Evolutionary conservation across 1,139 yeast species (phyloP).

Genomic region (Lodderomyces beijingensis): DNA sequence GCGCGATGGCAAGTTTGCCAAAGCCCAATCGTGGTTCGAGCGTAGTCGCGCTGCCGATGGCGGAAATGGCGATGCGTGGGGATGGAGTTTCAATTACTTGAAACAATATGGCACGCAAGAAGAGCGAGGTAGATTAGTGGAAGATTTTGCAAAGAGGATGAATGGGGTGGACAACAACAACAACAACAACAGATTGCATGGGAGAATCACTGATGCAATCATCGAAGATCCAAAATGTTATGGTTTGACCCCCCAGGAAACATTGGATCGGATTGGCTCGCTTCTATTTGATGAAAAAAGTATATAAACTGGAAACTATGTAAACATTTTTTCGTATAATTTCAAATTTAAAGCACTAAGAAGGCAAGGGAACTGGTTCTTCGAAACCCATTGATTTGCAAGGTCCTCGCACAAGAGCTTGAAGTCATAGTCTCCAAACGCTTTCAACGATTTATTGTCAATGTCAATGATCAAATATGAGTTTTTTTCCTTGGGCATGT

Average conservation of each 20-base stretch:
- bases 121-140: conserved; percentile 17
- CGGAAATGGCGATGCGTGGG: conserved; percentile 74
- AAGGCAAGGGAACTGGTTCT: conserved; percentile 74
- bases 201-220: too few species aligned
- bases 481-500: conserved; percentile 19
- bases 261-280: too few species aligned
- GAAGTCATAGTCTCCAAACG: conserved; percentile 42
- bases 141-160: background rate
- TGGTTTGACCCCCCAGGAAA: too few species aligned
- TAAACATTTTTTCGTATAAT: conserved; percentile 55
- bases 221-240: too few species aligned
- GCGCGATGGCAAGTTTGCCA: conserved; percentile 58
- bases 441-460: conserved; percentile 34
- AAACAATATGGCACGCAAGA: conserved; percentile 20
- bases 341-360: conserved; percentile 71
- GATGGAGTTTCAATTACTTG: conserved; percentile 52
- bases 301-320: too few species aligned
- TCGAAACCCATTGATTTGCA: conserved; percentile 62
- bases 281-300: too few species aligned
- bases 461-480: conserved; percentile 39
- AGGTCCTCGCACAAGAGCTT: conserved; percentile 52
- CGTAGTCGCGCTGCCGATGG: conserved; percentile 54
- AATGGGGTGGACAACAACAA: too few species aligned
- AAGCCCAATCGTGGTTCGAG: conserved; percentile 74
- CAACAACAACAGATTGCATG: too few species aligned